A percentile compares a stretch with the other conserved stretches of the same genome.
These are phyloP conservation scores for Arbutus unedo DNA, from an alignment of 148 eudicot species.

Conservation along the genomic window DNA sequence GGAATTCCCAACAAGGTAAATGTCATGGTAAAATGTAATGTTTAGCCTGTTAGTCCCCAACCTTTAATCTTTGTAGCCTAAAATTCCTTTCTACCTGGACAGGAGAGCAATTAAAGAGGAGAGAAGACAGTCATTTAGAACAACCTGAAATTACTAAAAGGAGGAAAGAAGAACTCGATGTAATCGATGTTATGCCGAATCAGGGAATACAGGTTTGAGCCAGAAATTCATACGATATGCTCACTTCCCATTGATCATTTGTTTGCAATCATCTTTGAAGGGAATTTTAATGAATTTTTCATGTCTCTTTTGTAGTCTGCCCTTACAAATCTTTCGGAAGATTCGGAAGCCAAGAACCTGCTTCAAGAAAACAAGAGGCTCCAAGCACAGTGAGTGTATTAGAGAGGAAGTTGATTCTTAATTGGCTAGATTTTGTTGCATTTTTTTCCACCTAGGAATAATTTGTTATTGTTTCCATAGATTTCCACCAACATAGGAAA, in stretches of 20 bases:
- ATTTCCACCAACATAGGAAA: background rate
- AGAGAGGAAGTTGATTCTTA: background rate
- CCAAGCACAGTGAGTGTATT: slow-evolving; percentile 46
- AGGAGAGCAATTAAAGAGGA: slow-evolving; percentile 41
- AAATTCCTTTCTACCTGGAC: slow-evolving; percentile 15
- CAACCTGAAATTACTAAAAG: slow-evolving; percentile 38
- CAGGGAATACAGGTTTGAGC: slow-evolving; percentile 30
- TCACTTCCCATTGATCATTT: background rate
- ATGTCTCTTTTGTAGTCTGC: slow-evolving; percentile 33
- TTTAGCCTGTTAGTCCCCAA: background rate
- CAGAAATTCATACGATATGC: background rate
- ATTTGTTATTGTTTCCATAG: background rate
- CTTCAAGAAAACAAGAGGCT: slow-evolving; percentile 53
- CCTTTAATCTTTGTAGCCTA: slow-evolving; percentile 1
- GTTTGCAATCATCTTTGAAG: background rate
- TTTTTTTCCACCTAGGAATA: background rate
- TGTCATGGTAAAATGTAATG: background rate
- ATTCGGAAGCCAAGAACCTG: slow-evolving; percentile 30
- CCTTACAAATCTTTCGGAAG: slow-evolving; percentile 21
- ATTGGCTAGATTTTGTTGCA: too few species aligned
- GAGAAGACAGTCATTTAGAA: slow-evolving; percentile 24
- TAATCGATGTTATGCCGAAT: slow-evolving; percentile 15
- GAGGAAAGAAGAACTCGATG: slow-evolving; percentile 20
- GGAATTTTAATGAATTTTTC: background rate
- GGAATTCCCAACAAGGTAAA: slow-evolving; percentile 25